These are phyloP conservation scores for Clavariopsis aquatica DNA, from an alignment of 495 filamentous ascomycete species.

Conservation along the genomic window DNA sequence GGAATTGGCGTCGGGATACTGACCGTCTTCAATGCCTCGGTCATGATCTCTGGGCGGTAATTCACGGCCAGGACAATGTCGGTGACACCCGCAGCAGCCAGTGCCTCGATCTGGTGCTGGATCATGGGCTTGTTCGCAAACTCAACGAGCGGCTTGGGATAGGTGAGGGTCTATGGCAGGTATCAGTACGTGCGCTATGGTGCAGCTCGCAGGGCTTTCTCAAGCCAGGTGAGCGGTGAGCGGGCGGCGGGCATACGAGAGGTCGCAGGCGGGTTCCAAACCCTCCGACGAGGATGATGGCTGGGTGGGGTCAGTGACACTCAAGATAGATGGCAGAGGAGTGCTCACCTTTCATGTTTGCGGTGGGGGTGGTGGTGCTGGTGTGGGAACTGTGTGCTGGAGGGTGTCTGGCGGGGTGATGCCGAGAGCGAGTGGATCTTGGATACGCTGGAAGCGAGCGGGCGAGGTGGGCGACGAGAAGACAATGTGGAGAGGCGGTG, in stretches of 20 bases:
- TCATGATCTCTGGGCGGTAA: conserved; percentile 97
- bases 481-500: not conserved
- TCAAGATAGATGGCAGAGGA: not conserved
- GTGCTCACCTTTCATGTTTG: conserved; percentile 38
- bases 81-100: conserved; percentile 93
- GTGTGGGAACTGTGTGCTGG: not conserved
- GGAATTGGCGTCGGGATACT: conserved; percentile 13
- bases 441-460: conserved; percentile 7
- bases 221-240: conserved; percentile 28
- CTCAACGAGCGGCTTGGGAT: conserved; percentile 96
- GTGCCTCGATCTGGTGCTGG: conserved; percentile 92
- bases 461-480: not conserved
- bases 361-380: conserved; percentile 10
- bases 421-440: conserved; percentile 23
- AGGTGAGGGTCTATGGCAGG: conserved; percentile 78
- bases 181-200: conserved; percentile 24
- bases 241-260: conserved; percentile 67
- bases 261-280: conserved; percentile 98
- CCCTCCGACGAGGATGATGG: conserved; percentile 98
- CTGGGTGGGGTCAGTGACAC: conserved; percentile 50
- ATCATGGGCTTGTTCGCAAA: conserved; percentile 99
- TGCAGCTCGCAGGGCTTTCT: conserved; percentile 10
- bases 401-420: not conserved
- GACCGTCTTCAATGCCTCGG: conserved; percentile 69
- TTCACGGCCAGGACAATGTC: conserved; percentile 98